These are phyloP conservation scores for Passalora sequoiae DNA, from an alignment of 2,329 filamentous ascomycete species.

Conservation along the genomic window DNA sequence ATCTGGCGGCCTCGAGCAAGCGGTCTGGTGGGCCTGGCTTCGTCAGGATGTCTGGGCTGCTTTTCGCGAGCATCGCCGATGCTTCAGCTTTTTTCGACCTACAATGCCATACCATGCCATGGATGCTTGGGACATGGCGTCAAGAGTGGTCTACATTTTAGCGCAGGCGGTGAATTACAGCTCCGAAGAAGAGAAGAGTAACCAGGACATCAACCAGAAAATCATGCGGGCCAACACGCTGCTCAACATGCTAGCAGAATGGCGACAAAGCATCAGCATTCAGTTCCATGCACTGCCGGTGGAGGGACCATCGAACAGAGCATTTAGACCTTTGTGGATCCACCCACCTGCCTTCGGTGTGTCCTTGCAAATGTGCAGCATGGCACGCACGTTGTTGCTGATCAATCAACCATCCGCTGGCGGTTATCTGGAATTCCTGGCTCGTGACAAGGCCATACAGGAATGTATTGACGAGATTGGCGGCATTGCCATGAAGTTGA, in stretches of 20 bases:
- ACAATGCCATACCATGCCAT: conserved; percentile 47
- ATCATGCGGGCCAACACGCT: conserved; percentile 41
- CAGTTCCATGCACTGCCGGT: conserved; percentile 42
- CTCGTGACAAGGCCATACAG: conserved; percentile 42
- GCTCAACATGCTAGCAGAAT: conserved; percentile 48
- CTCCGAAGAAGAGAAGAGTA: conserved; percentile 46
- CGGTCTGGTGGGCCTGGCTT: conserved; percentile 63
- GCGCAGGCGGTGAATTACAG: conserved; percentile 56
- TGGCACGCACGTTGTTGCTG: conserved; percentile 50
- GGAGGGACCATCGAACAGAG: conserved; percentile 38
- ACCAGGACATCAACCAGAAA: conserved; percentile 38
- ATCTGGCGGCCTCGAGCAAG: conserved; percentile 51
- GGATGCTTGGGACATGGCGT: conserved; percentile 51
- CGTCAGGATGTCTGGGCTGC: conserved; percentile 63
- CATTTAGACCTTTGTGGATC: conserved; percentile 50
- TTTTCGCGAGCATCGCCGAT: conserved; percentile 53
- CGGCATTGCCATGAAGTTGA: conserved; percentile 46
- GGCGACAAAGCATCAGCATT: conserved; percentile 43
- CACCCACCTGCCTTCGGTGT: conserved; percentile 44
- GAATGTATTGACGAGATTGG: conserved; percentile 48
- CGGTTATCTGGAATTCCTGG: conserved; percentile 46
- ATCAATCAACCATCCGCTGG: conserved; percentile 50
- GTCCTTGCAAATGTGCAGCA: conserved; percentile 50
- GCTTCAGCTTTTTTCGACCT: conserved; percentile 56
- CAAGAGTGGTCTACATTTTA: conserved; percentile 51